A percentile compares a stretch with the other conserved stretches of the same genome.
Evolutionary conservation across 1,284 basidiomycete genomes (phyloP).

Genomic region (Cerrena zonata): DNA sequence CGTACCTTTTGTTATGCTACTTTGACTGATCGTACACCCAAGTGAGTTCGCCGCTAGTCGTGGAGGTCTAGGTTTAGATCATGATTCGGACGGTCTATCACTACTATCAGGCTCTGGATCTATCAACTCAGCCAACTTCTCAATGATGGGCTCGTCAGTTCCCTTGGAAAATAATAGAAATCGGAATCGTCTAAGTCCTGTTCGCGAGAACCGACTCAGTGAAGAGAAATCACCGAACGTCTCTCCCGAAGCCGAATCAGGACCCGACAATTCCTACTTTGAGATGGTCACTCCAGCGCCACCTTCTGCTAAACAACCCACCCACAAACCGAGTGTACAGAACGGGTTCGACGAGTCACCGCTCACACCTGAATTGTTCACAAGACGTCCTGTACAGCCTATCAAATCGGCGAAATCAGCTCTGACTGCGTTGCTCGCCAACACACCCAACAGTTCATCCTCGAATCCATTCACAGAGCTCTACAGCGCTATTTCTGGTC

Average conservation of each 20-base stretch:
- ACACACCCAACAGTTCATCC: constrained; percentile 36
- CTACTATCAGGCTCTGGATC: constrained; percentile 48
- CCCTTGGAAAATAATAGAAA: constrained; percentile 34
- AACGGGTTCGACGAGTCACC: not conserved
- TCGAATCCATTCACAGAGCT: constrained; percentile 65
- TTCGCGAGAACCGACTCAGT: constrained; percentile 43
- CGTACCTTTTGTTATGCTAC: constrained; percentile 1
- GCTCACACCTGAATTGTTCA: constrained; percentile 34
- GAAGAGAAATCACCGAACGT: constrained; percentile 23
- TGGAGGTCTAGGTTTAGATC: constrained; percentile 32
- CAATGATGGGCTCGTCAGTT: constrained; percentile 42
- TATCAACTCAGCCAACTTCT: constrained; percentile 46
- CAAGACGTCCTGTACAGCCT: constrained; percentile 44
- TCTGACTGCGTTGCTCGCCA: constrained; percentile 54
- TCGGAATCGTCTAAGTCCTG: constrained; percentile 61
- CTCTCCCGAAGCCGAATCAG: constrained; percentile 20
- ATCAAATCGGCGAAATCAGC: constrained; percentile 57
- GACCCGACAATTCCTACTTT: constrained; percentile 36
- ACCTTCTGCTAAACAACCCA: constrained; percentile 10
- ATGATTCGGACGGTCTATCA: constrained; percentile 52
- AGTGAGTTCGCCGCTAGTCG: constrained; percentile 36
- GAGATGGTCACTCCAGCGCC: constrained; percentile 40
- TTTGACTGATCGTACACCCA: constrained; percentile 19
- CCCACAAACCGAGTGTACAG: not conserved
- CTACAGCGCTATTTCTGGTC: constrained; percentile 76